Evolutionary conservation across 441 rosid genomes (phyloP), one percentile per base, ranked within the genome.

Genomic region (Bruguiera hainesii): DNA sequence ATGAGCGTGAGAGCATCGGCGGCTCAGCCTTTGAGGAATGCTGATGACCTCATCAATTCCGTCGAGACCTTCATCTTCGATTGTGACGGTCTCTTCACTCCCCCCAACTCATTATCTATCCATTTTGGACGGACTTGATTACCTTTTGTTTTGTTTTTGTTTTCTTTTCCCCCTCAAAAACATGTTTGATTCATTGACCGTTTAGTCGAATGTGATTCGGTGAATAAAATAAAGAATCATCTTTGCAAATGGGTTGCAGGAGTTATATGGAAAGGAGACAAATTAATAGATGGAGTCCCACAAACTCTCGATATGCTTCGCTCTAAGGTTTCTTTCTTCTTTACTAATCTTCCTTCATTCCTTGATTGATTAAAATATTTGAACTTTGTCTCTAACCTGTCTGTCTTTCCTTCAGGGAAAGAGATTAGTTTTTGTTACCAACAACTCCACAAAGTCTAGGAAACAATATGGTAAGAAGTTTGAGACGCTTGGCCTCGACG

Each of bases 261-360:
- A 65, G 98, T 93, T 31, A 88, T 93, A 53, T 93, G 98, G 97
- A 93, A 84, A 72, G 98, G 97, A 33, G 96, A 91, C 65, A 84
- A 83, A 74, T 90, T 93, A 78, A 91, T 93, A 52, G 86, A 93
- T 63, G 95, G 98, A 59, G 95, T 86, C 60, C 76, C 85, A 33
- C 66, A 80, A 52, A 88, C 93, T 6, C 83, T 91, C 28, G 93
- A 89, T 56, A 64, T 86, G 81, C 89, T 93, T 72, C 95, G 96
- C 37, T 87, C 97, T 46, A 90, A 84, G 88, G 97, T 76, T 52
- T 21, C 67, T 55, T 29, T 30, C 18, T 42, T 6, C 7, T 3
- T 71, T 2, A 31, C 30, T 7, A 8, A 4, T 53, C 26, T 13
- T 53, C 19, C 19, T 33, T 33, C 37, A 42, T 13, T 13, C 48